These are phyloP conservation scores for Arachnopeziza araneosa DNA, from an alignment of 2,329 filamentous ascomycete species.

Conservation along the genomic window DNA sequence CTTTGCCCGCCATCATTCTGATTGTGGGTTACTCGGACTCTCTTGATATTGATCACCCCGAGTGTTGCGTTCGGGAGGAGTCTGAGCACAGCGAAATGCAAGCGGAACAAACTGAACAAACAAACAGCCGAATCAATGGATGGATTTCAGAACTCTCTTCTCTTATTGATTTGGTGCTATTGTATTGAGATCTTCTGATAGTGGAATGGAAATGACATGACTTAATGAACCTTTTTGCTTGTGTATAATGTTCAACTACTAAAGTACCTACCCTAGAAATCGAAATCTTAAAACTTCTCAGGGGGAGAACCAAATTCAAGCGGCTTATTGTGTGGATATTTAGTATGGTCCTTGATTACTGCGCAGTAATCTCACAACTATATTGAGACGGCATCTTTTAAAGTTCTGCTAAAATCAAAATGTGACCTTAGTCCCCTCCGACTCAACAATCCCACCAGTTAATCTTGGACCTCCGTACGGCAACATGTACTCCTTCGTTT, in stretches of 20 bases:
- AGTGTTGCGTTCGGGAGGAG: neutral
- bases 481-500: slow-evolving; percentile 42
- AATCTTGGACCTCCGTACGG: slow-evolving; percentile 50
- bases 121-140: neutral
- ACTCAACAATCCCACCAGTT: slow-evolving; percentile 73
- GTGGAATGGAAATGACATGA: neutral
- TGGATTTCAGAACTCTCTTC: neutral
- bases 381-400: too few relatives aligned
- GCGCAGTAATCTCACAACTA: neutral
- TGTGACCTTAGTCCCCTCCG: slow-evolving; percentile 72
- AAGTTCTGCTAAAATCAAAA: slow-evolving; percentile 49
- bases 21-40: neutral
- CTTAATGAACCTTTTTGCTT: neutral
- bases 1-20: neutral
- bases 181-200: neutral
- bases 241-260: neutral
- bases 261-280: too few relatives aligned
- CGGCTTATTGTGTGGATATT: too few relatives aligned
- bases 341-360: neutral
- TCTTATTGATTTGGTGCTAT: neutral
- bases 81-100: neutral
- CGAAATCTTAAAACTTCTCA: too few relatives aligned
- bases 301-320: too few relatives aligned
- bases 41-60: neutral
- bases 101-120: neutral